These are phyloP conservation scores for Candida sanyaensis DNA, from an alignment of 1,139 yeast genomes.

Conservation along the genomic window DNA sequence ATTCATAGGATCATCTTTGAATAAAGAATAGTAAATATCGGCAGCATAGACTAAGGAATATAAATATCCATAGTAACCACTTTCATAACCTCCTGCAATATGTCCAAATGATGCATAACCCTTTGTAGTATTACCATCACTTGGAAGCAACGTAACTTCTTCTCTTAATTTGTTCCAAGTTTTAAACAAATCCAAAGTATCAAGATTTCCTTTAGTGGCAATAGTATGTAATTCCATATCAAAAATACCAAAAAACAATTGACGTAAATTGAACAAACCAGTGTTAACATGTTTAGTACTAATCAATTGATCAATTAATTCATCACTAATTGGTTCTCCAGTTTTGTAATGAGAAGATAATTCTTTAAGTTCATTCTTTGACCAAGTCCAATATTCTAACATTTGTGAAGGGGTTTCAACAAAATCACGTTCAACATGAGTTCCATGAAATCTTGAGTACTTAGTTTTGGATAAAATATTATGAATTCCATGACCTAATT, in stretches of 20 bases:
- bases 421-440: constrained; percentile 78
- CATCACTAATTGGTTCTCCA: constrained; percentile 58
- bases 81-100: constrained; percentile 80
- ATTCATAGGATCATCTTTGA: constrained; percentile 68
- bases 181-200: constrained; percentile 46
- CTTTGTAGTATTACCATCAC: constrained; percentile 54
- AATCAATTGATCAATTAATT: constrained; percentile 59
- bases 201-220: constrained; percentile 37
- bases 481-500: constrained; percentile 88
- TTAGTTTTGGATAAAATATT: constrained; percentile 67
- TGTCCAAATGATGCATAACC: constrained; percentile 84
- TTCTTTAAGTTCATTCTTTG: constrained; percentile 54
- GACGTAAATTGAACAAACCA: constrained; percentile 70
- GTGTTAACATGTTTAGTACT: constrained; percentile 75
- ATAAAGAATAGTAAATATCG: constrained; percentile 76
- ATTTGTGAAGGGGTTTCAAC: constrained; percentile 91
- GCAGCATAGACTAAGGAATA: constrained; percentile 87
- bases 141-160: constrained; percentile 56
- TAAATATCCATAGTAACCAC: constrained; percentile 85
- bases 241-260: constrained; percentile 74
- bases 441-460: constrained; percentile 72
- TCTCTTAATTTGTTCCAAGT: constrained; percentile 68
- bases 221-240: constrained; percentile 72
- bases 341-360: constrained; percentile 70
- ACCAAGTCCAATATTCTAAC: constrained; percentile 91